Evolutionary conservation across 192 early-diverging fungal genomes (phyloP), one percentile per base, ranked within the genome.

Genomic region (Entomortierella chlamydospora): DNA sequence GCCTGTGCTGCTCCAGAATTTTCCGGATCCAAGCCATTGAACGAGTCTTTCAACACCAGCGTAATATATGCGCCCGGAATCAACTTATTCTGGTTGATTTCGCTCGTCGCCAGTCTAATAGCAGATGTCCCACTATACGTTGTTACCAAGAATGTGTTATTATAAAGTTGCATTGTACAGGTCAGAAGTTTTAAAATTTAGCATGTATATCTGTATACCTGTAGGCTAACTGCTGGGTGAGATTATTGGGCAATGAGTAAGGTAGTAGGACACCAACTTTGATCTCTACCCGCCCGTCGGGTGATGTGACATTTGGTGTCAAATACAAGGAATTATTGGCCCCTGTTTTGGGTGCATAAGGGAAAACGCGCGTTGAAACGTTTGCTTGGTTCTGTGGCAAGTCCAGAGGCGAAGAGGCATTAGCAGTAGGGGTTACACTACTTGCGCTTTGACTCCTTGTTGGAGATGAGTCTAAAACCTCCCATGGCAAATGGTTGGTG

Each of bases 21-120:
- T 23, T 82, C 82, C 0, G 78, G 52, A n/a, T 81, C 81, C 28
- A 56, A 34, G 13, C 72, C 73, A 47, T 83, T 83, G 68, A 82
- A 87, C 1, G 85, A 87, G 52, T 87, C 85, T 45, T 83, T 84
- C 43, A 84, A 73, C 8, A 87, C 83, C 37, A 87, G 18, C 3
- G 85, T 84, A 26, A 87, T 74, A 23, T 80, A 87, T 5, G 83
- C 85, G 0, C 82, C 83, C 22, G 85, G 83, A 26, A 87, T 87
- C 10, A 83, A n/a, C 18, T 72, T 68, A 23, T 71, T 67, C 6
- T 55, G 61, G 64, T 87, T 87, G 42, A 87, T 87, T 59, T 87
- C 82, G 22, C 82, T 81, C 2, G 79, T 83, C 12, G 85, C 85
- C 68, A 87, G 45, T 37, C 85, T 72, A 22, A 87, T 87, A 4